A percentile compares a stretch with the other conserved stretches of the same genome.
phyloP scores from a whole-genome alignment of 2,329 filamentous ascomycete genomes.

The Cadophora malorum region DNA sequence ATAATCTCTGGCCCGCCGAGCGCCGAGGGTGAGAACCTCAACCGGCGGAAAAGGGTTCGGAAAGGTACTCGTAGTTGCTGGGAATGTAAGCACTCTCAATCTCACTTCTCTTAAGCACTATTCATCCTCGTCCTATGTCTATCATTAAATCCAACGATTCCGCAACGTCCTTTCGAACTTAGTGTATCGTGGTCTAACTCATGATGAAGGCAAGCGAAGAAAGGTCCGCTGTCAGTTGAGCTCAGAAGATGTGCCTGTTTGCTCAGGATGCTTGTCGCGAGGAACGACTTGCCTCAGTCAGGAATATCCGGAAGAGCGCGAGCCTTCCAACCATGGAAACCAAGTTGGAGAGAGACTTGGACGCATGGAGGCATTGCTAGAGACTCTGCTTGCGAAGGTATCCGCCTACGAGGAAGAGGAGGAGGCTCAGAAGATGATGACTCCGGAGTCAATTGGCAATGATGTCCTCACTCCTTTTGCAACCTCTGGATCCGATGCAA shows the following conservation, averaged over 20 bases:
- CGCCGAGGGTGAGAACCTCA: conserved; percentile 33
- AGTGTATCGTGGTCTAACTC: conserved; percentile 12
- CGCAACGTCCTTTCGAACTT: not conserved
- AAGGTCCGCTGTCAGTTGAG: conserved; percentile 59
- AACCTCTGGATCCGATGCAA: conserved; percentile 23
- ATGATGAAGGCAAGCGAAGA: conserved; percentile 48
- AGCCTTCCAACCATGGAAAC: conserved; percentile 34
- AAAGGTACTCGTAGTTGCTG: conserved; percentile 65
- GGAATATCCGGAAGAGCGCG: conserved; percentile 44
- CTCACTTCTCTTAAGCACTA: not conserved
- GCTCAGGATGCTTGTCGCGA: conserved; percentile 54
- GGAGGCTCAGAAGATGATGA: conserved; percentile 39
- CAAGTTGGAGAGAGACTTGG: conserved; percentile 44
- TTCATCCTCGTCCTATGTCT: not conserved
- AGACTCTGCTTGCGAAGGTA: conserved; percentile 42
- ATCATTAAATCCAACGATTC: not conserved
- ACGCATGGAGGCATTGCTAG: conserved; percentile 41
- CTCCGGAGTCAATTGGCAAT: conserved; percentile 40
- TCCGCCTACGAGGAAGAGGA: conserved; percentile 41
- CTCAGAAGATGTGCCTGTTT: conserved; percentile 48
- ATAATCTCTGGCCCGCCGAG: conserved; percentile 17
- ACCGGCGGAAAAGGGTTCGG: conserved; percentile 39
- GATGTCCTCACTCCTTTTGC: conserved; percentile 40
- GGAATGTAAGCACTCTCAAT: conserved; percentile 55
- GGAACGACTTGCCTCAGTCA: conserved; percentile 44